phyloP scores from a whole-genome alignment of 2,329 filamentous ascomycete species.

The Eurotiales sp. region DNA sequence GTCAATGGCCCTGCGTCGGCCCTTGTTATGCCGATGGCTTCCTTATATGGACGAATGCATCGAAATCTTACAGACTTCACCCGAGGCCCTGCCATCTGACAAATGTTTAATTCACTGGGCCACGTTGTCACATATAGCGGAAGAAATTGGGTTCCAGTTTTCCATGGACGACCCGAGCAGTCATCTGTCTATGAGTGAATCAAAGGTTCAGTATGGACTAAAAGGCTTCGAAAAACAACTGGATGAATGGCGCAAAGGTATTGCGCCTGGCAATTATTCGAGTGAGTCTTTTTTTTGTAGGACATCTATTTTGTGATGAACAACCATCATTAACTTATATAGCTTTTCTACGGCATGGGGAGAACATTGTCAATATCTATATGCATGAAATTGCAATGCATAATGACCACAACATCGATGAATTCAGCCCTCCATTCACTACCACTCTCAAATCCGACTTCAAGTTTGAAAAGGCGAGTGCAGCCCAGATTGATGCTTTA shows the following conservation, averaged over 20 bases:
- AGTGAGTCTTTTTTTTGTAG: constrained; percentile 46
- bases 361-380: constrained; percentile 65
- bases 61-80: constrained; percentile 53
- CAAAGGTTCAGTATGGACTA: constrained; percentile 61
- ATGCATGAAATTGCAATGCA: constrained; percentile 74
- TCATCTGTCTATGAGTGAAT: constrained; percentile 54
- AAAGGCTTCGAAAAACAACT: constrained; percentile 63
- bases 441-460: constrained; percentile 30
- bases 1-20: constrained; percentile 56
- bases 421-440: constrained; percentile 45
- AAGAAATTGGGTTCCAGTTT: constrained; percentile 66
- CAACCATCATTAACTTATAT: constrained; percentile 9
- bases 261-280: constrained; percentile 52
- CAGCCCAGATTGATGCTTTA: constrained; percentile 63
- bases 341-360: constrained; percentile 62
- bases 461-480: constrained; percentile 38
- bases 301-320: not conserved
- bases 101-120: constrained; percentile 55
- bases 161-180: constrained; percentile 61
- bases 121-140: constrained; percentile 59
- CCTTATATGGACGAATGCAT: constrained; percentile 62
- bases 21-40: constrained; percentile 58
- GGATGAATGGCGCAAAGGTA: constrained; percentile 55
- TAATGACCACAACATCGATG: constrained; percentile 55
- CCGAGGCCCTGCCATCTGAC: constrained; percentile 56